Evolutionary conservation across 495 filamentous ascomycete genomes (phyloP), one percentile per base, ranked within the genome.

Genomic region (Podospora didyma): DNA sequence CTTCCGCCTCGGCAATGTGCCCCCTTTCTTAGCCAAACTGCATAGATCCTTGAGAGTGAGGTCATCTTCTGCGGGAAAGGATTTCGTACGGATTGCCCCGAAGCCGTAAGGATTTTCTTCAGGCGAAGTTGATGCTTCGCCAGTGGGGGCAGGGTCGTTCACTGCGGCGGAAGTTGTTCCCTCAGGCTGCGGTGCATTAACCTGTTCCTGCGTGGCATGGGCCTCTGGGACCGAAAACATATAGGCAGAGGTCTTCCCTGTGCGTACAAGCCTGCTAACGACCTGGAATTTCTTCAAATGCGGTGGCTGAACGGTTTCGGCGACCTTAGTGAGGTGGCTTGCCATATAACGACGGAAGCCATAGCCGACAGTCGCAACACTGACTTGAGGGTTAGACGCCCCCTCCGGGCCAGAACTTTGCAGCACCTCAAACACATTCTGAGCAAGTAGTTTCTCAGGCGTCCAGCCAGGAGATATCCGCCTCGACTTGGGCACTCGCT

Each of bases 241-340:
- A 56, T 78, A 78, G 20, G 73, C 73, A 31, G 73, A 75, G 14
- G 74, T 75, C 53, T 75, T 78, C 9, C 73, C 72, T 2, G 64
- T 54, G 14, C 75, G 73, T 14, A 69, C 69, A 9, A 77, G 66
- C 44, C 69, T 62, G 37, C 74, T 74, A 20, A 54, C 62, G n/a
- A 77, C 62, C 45, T 78, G 68, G 17, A 78, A 67, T 35, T 71
- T 70, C 51, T 69, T 63, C 23, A 79, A 60, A 49, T 79, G 74
- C n/a, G 54, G 46, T 34, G 75, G 77, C 45, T 79, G 77, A 24
- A 71, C 62, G 12, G 70, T 71, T 46, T 72, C 63, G 11, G 77
- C 73, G 19, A 78, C 62, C 26, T 68, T 66, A 1, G 62, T 65
- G 5, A 73, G 69, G 46, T 71, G 66, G 47, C 72, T 72, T 3